Evolutionary conservation across 768 basidiomycete species (phyloP), one percentile per base, ranked within the genome.

Genomic region (Lactifluus pinguis): DNA sequence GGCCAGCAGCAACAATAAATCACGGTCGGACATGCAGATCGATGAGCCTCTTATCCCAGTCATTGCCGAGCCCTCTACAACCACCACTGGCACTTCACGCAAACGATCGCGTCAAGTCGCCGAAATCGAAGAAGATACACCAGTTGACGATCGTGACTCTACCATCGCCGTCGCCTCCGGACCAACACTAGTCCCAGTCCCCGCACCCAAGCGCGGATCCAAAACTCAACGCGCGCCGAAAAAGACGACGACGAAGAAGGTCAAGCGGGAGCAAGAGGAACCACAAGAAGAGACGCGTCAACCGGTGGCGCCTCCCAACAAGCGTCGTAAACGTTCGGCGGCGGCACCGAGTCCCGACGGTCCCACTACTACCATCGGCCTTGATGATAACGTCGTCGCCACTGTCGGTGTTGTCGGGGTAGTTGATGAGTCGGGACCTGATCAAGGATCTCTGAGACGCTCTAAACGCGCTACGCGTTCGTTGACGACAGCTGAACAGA

Each of bases 271-370:
- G 6, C 29, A 30, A 17, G 32, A 25, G 19, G 6, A 2, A 14
- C 14, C 21, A 25, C n/a, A 45, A 10, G 42, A 30, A 2, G 5
- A 6, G 42, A 21, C 41, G n/a, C 45, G 0, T 10, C 45, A 32
- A 17, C 50, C 15, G 8, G 29, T 29, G 17, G 19, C 39, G 25
- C 25, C 25, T 2, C 25, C 25, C 25, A 25, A 25, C 52, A 62
- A 62, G 25, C 61, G 61, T 30, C 61, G 51, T 52, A 56, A 47
- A 49, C 48, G 45, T 19, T 29, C 55, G 14, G 17, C 39, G 14
- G 17, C 39, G 1, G 52, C 51, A 10, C 45, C 55, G 36, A 52
- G 41, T 34, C 32, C 54, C n/a, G n/a, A n/a, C n/a, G 21, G 50
- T 17, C 50, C 54, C 7, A 21, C 30, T 34, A 39, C 39, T 2